These are phyloP conservation scores for Chlamydomonas asymmetrica DNA, from an alignment of 139 green algal genomes.

Conservation along the genomic window DNA sequence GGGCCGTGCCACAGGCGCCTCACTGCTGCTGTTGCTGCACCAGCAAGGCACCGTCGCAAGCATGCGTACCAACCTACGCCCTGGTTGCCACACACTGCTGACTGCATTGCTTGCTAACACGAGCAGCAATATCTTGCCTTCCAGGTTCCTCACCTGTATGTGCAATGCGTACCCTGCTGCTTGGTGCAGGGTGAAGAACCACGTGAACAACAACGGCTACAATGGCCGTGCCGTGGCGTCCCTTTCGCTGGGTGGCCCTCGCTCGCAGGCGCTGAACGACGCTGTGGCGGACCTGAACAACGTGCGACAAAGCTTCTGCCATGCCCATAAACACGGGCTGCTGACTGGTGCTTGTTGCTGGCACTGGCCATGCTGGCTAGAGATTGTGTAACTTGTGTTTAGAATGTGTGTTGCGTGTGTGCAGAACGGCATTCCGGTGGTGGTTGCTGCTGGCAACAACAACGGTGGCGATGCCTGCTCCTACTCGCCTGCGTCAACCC, in stretches of 20 bases:
- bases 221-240: conserved; percentile 53
- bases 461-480: conserved; percentile 59
- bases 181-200: conserved; percentile 60
- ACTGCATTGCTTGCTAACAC: background rate
- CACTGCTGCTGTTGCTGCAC: too few relatives aligned
- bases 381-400: too few relatives aligned
- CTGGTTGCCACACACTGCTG: too few relatives aligned
- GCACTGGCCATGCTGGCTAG: background rate
- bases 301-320: too few relatives aligned
- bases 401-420: too few relatives aligned
- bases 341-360: background rate
- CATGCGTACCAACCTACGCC: too few relatives aligned
- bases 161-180: too few relatives aligned
- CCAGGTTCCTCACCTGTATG: too few relatives aligned
- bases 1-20: too few relatives aligned
- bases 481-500: conserved; percentile 45
- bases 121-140: too few relatives aligned
- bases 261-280: conserved; percentile 53
- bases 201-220: conserved; percentile 41
- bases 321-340: too few relatives aligned
- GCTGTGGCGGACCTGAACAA: conserved; percentile 44
- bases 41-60: too few relatives aligned
- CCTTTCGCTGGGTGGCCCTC: conserved; percentile 62
- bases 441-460: conserved; percentile 59
- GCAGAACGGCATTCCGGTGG: conserved; percentile 45